A percentile compares a stretch with the other conserved stretches of the same genome.
These are phyloP conservation scores for Alternaria ventricosa DNA, from an alignment of 2,329 filamentous ascomycete species.

Conservation along the genomic window DNA sequence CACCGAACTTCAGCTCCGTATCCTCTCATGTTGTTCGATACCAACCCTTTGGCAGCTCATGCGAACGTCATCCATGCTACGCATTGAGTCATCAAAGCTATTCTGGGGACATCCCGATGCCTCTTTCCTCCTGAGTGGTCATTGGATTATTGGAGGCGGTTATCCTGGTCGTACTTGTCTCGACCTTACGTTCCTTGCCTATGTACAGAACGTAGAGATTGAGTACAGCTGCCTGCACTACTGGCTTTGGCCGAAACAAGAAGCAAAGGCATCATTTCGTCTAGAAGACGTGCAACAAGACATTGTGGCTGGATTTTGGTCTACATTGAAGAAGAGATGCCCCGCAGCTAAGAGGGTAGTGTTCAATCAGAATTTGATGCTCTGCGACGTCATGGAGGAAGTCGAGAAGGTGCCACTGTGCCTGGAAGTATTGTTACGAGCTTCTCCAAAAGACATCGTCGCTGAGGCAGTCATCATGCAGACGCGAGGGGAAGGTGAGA, in stretches of 20 bases:
- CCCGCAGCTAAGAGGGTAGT: constrained; percentile 16
- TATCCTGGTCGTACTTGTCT: constrained; percentile 13
- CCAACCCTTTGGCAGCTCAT: constrained; percentile 24
- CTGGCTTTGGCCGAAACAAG: not conserved
- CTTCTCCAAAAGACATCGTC: constrained; percentile 8
- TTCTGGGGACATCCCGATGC: constrained; percentile 19
- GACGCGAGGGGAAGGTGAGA: not conserved
- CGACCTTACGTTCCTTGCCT: constrained; percentile 16
- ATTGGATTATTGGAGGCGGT: constrained; percentile 18
- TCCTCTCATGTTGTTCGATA: constrained; percentile 18
- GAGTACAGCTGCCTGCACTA: constrained; percentile 9
- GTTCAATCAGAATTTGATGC: constrained; percentile 13
- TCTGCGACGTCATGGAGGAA: not conserved
- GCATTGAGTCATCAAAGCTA: constrained; percentile 24
- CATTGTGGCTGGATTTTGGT: constrained; percentile 13
- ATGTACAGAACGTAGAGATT: constrained; percentile 21
- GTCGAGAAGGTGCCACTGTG: constrained; percentile 5
- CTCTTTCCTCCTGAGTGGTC: constrained; percentile 9
- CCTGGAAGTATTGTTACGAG: constrained; percentile 8
- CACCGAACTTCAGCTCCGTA: constrained; percentile 19
- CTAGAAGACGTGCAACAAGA: not conserved
- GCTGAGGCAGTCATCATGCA: not conserved
- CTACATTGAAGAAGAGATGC: constrained; percentile 10
- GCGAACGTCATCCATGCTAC: constrained; percentile 14
- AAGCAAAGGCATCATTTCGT: not conserved